Percentiles rank a stretch among this genome's conserved stretches.
phyloP scores from a whole-genome alignment of 139 green algal species.

The Pleodorina starrii region DNA sequence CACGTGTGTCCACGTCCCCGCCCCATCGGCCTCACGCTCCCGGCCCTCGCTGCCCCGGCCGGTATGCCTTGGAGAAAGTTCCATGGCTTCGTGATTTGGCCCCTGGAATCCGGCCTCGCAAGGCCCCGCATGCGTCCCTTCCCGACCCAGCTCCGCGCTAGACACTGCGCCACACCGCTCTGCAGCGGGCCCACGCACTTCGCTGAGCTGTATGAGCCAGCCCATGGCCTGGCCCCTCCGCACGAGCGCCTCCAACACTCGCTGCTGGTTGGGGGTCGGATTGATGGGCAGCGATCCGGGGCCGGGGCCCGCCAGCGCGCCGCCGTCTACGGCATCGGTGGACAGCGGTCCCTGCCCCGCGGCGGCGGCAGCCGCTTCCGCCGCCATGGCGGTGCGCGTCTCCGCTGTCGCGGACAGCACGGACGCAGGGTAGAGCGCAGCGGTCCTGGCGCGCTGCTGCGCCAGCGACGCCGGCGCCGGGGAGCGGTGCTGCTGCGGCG shows the following conservation, averaged over 20 bases:
- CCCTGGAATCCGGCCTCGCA: too few relatives aligned
- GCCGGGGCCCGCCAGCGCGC: background rate
- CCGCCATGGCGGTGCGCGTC: background rate
- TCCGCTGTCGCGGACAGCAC: slow-evolving; percentile 2
- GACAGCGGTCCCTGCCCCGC: too few relatives aligned
- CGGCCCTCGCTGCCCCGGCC: too few relatives aligned
- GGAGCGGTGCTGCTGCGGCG: background rate
- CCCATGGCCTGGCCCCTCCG: slow-evolving; percentile 59
- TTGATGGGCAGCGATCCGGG: slow-evolving; percentile 4
- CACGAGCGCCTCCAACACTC: slow-evolving; percentile 53
- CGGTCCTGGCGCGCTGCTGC: background rate
- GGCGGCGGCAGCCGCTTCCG: background rate
- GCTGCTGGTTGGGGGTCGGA: slow-evolving; percentile 33
- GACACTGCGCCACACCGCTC: too few relatives aligned
- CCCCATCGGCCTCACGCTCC: too few relatives aligned
- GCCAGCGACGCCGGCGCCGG: background rate
- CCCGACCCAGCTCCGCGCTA: too few relatives aligned
- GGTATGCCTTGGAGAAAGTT: too few relatives aligned
- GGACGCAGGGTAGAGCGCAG: slow-evolving; percentile 26
- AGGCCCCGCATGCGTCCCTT: too few relatives aligned
- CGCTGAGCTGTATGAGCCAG: slow-evolving; percentile 66
- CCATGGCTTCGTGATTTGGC: too few relatives aligned
- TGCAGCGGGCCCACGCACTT: too few relatives aligned
- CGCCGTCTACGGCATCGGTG: background rate
- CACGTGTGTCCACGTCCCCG: too few relatives aligned